Evolutionary conservation across 2,329 filamentous ascomycete genomes (phyloP), one percentile per base, ranked within the genome.

Genomic region (Hymenoscyphus repandus): DNA sequence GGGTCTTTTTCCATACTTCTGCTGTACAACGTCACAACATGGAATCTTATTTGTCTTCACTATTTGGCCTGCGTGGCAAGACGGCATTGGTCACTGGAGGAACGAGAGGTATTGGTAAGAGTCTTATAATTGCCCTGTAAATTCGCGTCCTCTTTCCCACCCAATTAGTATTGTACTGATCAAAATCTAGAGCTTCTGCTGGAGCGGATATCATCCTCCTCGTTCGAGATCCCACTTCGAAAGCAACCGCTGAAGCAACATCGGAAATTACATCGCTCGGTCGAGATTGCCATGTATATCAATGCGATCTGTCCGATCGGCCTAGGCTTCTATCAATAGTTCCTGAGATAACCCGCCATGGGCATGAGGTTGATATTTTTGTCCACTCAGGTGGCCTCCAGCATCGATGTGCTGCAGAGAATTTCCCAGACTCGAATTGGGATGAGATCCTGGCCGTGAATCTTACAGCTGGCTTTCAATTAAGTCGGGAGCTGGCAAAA

Each of bases 51-150:
- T 37, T 58, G 17, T 46, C 55, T 10, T 82, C 76, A 61, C 83
- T 93, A 71, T 93, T 93, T 77, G 88, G 85, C 47, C 79, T 92
- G 62, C 82, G 88, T 63, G 88, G 87, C 64, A 93, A 93, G 69
- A 80, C 91, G 42, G 87, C 85, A 58, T 85, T 93, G 58, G 78
- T 93, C 37, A 93, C 89, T 0, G 88, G 88, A 44, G 89, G 88
- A 45, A 90, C 86, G 6, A 76, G 89, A 59, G 89, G 89, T 34
- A 74, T 93, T 9, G 89, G 88, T 18, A 74, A 69, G 6, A 65
- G 66, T 40, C 64, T 71, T 5, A 62, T 65, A 2, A 59, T 58
- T 38, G 68, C 58, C 6, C 54, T 56, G 47, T 56, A 54, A 10
- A n/a, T 31, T 15, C 9, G 18, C 15, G n/a, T n/a, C n/a, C n/a